Evolutionary conservation across 1,284 basidiomycete genomes (phyloP), one percentile per base, ranked within the genome.

Genomic region (Ganoderma lucidum): DNA sequence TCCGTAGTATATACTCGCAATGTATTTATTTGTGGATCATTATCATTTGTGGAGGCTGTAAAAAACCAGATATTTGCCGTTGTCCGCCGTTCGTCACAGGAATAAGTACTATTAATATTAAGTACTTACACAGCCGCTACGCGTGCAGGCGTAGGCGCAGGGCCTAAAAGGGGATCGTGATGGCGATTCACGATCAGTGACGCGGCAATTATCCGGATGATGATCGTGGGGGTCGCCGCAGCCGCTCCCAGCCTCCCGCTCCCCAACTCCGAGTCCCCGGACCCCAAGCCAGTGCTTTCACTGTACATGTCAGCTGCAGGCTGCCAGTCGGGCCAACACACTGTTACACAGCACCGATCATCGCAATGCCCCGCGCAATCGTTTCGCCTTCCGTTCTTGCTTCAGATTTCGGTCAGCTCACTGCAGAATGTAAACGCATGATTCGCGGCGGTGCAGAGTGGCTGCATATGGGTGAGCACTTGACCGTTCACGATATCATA

Each of bases 321-420:
- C 30, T 56, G 17, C 44, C 44, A 19, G 6, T 5, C 44, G 19
- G 23, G 23, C 23, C 23, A 23, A 23, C 23, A 23, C 19, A 48
- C 45, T n/a, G 19, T 44, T 37, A 23, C 62, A 51, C 63, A n/a
- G 28, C 44, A 45, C 44, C 19, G 19, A n/a, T 19, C 19, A 9
- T 30, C n/a, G 51, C 71, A 69, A 96, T 96, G 95, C 93, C 91
- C 75, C 88, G 88, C 77, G 91, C 94, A 23, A 96, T 97, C 81
- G 94, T 97, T 80, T 91, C 95, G 10, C 95, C 95, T 41, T 96
- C 95, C 17, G 94, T 96, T 51, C 92, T 97, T 37, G 95, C 96
- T 69, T 96, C 94, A n/a, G 96, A 98, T 85, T 96, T 98, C 82
- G 95, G 95, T 53, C 92, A 96, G 78, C 89, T 98, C 73, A 92